phyloP scores from a whole-genome alignment of 768 basidiomycete species.

The Rubroboletus pulcherrimus region DNA sequence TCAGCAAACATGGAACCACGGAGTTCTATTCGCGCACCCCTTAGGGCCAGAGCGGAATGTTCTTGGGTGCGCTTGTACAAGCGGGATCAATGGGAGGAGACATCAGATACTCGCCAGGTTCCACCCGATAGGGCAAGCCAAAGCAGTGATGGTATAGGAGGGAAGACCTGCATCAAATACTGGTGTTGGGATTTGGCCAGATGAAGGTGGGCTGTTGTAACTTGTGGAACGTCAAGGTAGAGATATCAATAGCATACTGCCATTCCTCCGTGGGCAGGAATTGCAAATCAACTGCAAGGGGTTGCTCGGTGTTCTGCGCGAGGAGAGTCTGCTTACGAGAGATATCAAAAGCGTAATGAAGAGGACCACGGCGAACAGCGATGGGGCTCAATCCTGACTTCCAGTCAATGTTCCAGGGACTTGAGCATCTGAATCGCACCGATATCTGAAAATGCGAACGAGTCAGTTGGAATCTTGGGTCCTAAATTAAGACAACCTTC shows the following conservation, averaged over 20 bases:
- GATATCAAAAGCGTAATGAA: background rate
- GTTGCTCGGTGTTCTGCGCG: background rate
- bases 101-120: background rate
- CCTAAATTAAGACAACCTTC: background rate
- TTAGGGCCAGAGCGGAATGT: conserved; percentile 2
- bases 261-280: background rate
- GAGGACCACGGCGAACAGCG: background rate
- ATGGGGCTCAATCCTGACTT: background rate
- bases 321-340: background rate
- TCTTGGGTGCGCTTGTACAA: conserved; percentile 36
- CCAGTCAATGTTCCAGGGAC: too few species aligned
- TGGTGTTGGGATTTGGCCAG: conserved; percentile 15
- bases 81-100: conserved; percentile 41
- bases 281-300: conserved; percentile 38
- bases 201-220: conserved; percentile 30
- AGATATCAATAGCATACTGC: conserved; percentile 15
- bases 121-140: background rate
- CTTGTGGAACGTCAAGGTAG: conserved; percentile 36
- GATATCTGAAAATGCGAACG: background rate
- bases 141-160: background rate
- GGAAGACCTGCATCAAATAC: background rate
- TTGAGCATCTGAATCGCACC: conserved; percentile 1
- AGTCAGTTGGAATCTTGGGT: background rate
- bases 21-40: background rate
- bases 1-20: background rate